Evolutionary conservation across 768 basidiomycete genomes (phyloP), one percentile per base, ranked within the genome.

Genomic region (Russula earlei): DNA sequence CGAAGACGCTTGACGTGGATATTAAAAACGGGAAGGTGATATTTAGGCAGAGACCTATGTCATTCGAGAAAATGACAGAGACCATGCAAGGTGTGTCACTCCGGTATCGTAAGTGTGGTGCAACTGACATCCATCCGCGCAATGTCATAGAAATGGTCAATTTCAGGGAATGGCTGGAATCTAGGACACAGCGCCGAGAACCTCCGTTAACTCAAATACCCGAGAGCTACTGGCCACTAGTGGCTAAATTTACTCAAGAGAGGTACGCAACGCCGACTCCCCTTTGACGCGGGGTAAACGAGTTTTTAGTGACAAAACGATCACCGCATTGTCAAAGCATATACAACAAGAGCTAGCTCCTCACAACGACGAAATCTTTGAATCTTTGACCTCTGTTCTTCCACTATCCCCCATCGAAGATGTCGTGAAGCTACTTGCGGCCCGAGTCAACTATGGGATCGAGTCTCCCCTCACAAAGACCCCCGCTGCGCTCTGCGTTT

Each of bases 161-260:
- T 62, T 89, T 90, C 67, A 80, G 89, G 11, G 78, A 80, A 57
- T 81, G 85, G 80, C 70, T 91, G 0, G 79, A 85, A 60, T 70
- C 74, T 41, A 75, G 76, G 52, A 71, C 81, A 22, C 68, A 73
- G 44, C 70, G 68, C 14, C 68, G 75, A 49, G 74, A 77, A 17
- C 68, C 74, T 1, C 76, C 83, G n/a, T 68, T 93, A 27, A 66
- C 66, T 8, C 66, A 64, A 6, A 77, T 92, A 48, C 85, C 91
- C 0, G 78, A 84, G 4, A 80, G 85, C 58, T 76, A 91, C 66
- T 76, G 72, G 60, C 80, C 88, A 1, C 70, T 94, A 24, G 79
- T 95, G 62, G 91, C 83, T 5, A 91, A 92, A 68, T 69, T 92
- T 38, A 81, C 81, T 0, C 87, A 91, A 61, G 92, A 95, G 71